Conservation (phyloP, 83 land plant species). For the Larix sibirica region DNA sequence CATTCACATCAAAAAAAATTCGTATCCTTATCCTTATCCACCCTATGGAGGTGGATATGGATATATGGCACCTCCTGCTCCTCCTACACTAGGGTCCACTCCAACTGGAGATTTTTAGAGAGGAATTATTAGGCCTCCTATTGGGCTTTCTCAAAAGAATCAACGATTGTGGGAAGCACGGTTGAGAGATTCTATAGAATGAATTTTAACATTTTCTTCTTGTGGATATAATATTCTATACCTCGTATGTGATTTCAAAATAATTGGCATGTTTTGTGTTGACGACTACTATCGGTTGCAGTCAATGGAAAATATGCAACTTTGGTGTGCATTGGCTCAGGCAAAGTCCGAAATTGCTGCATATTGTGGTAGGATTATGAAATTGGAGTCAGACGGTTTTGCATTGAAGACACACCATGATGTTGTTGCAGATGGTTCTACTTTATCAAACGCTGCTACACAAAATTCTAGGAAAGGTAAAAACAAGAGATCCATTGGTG, state of each 20-base stretch:
- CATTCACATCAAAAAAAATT: slow-evolving; percentile 23
- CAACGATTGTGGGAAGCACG: too few relatives aligned
- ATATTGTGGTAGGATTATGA: slow-evolving; percentile 20
- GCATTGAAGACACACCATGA: too few relatives aligned
- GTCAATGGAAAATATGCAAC: slow-evolving; percentile 34
- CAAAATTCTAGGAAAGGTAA: slow-evolving; percentile 30
- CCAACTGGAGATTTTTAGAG: slow-evolving; percentile 16
- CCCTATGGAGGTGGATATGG: too few relatives aligned
- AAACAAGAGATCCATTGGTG: slow-evolving; percentile 22
- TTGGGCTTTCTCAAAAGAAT: slow-evolving; percentile 39
- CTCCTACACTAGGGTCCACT: slow-evolving; percentile 7
- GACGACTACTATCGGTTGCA: neutral
- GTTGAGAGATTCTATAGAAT: neutral
- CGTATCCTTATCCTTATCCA: slow-evolving; percentile 17
- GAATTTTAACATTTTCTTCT: neutral
- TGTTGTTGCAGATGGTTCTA: too few relatives aligned
- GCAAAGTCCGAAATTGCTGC: slow-evolving; percentile 26
- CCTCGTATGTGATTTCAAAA: neutral
- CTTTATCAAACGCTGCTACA: too few relatives aligned
- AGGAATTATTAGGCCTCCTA: slow-evolving; percentile 26
- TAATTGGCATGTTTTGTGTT: neutral
- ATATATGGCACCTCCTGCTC: slow-evolving; percentile 6
- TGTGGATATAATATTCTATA: neutral
- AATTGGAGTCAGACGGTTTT: too few relatives aligned
- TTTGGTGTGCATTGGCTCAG: slow-evolving; percentile 22